Base-by-base conservation (phyloP, 1,139 yeast species). In the Suhomyces choctaworum region DNA sequence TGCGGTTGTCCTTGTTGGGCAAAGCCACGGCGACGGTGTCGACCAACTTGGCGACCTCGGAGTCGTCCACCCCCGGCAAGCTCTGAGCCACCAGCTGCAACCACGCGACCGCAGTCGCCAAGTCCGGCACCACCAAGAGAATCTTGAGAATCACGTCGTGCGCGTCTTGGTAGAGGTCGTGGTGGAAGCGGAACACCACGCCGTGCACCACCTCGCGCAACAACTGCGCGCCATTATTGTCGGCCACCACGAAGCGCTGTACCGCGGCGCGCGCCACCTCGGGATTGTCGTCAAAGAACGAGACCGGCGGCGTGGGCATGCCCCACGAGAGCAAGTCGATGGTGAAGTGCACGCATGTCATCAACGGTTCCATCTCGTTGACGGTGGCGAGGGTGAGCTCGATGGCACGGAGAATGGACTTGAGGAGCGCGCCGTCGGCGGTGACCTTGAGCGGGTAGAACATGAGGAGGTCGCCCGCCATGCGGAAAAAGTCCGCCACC, bases 291-390 rank as follows among this genome's bases (percentile, higher is more conserved):
- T 78, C 76, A 36, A 76, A 66, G 23, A 80, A 73, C 4, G 96
- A 82, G 20, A 86, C 72, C 5, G 97, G 96, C 3, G 96, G 89
- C 12, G 76, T 69, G 25, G 76, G 82, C 46, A 83, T 76, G 1
- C 95, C 96, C 89, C 95, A 90, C 12, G 89, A 78, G 25, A 86
- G 63, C 29, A 86, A 70, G 57, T 89, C 97, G 44, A 84, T 80
- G 48, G 88, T 58, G 59, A 79, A 89, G 51, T 88, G 90, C 39
- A 90, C 61, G 16, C 84, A 77, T 1, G 90, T 69, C 28, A 76
- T 66, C 40, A 89, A 67, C 4, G 96, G 83, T 41, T 84, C 94
- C 39, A 70, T 71, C 52, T 87, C 90, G 40, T 79, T 82, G 29
- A 83, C 64, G 16, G 64, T 63, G 20, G 57, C 61, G 46, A 82